Evolutionary conservation across 2,329 filamentous ascomycete species (phyloP), one percentile per base, ranked within the genome.

Genomic region (Alternaria infectoria): DNA sequence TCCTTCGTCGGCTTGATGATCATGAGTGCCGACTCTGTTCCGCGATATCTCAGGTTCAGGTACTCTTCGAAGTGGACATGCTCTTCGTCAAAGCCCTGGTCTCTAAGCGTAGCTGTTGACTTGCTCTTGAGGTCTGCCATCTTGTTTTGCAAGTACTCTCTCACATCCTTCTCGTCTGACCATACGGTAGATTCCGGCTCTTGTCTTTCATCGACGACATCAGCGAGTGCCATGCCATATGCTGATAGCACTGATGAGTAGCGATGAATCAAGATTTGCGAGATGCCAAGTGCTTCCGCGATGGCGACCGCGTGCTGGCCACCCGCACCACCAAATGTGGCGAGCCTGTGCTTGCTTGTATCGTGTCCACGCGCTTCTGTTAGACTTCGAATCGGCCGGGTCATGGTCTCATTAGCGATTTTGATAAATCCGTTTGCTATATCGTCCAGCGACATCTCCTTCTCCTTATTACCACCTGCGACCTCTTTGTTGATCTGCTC

Each of bases 221-320:
- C 94, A 11, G 94, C 94, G 5, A 97, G 82, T 0, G 93, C 93
- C 92, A 97, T 97, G 9, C 93, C 93, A 69, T 97, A 97, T 0
- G 93, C 93, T 1, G 93, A 97, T 0, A 97, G 84, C 1, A 97
- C 92, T 0, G 93, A 96, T 0, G 93, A 96, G 78, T 97, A 96
- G 56, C 91, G 85, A 77, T 97, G 93, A 3, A 97, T 86, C 10
- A 97, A 84, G 32, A 97, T 96, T 76, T 96, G 93, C 23, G 87
- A 88, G 68, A 97, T 93, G 0, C 93, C 93, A 1, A 97, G 83
- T 3, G 91, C 91, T 73, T 93, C 89, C 1, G 93, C 93, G 69
- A 97, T 96, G 1, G 92, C 93, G n/a, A 96, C 92, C 2, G 93
- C 93, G 74, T 97, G 93, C 77, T 97, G 93, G 0, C 93, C 93